A percentile compares a stretch with the other conserved stretches of the same genome.
Conservation (phyloP, 345 rosid genomes). For the Pseudoturritis turrita region DNA sequence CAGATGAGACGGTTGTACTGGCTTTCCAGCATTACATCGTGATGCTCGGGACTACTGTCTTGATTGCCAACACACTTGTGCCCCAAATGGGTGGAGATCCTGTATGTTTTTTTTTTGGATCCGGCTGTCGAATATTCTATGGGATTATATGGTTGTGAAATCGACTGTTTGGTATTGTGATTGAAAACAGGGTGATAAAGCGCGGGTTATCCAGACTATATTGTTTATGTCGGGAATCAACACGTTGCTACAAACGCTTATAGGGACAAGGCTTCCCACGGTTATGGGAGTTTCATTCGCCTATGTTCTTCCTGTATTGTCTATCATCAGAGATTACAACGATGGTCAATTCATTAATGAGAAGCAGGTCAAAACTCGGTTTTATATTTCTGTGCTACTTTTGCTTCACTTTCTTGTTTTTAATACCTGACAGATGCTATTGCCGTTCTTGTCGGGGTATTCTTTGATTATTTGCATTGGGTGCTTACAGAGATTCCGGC, state of each 20-base stretch:
- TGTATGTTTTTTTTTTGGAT: conserved; percentile 40
- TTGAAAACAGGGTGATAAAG: conserved; percentile 74
- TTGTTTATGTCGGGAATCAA: conserved; percentile 91
- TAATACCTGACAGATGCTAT: not conserved
- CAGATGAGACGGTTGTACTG: conserved; percentile 66
- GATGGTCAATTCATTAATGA: conserved; percentile 45
- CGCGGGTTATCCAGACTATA: conserved; percentile 72
- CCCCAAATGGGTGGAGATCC: conserved; percentile 77
- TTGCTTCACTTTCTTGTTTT: not conserved
- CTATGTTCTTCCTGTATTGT: conserved; percentile 61
- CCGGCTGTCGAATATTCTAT: not conserved
- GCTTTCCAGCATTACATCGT: conserved; percentile 96
- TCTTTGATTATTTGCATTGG: not conserved
- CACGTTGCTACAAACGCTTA: conserved; percentile 78
- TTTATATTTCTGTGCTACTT: not conserved
- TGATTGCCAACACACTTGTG: conserved; percentile 64
- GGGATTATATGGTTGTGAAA: conserved; percentile 10
- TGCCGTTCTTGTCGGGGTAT: not conserved
- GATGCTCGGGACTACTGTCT: conserved; percentile 81
- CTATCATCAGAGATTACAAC: conserved; percentile 67
- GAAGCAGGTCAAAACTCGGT: conserved; percentile 46
- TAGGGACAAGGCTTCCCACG: conserved; percentile 89
- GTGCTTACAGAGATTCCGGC: conserved; percentile 65
- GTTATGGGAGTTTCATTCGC: conserved; percentile 94
- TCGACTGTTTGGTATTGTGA: not conserved